Percentiles rank a stretch among this genome's conserved stretches.
Conservation (phyloP, 345 rosid species). For the Adansonia digitata region DNA sequence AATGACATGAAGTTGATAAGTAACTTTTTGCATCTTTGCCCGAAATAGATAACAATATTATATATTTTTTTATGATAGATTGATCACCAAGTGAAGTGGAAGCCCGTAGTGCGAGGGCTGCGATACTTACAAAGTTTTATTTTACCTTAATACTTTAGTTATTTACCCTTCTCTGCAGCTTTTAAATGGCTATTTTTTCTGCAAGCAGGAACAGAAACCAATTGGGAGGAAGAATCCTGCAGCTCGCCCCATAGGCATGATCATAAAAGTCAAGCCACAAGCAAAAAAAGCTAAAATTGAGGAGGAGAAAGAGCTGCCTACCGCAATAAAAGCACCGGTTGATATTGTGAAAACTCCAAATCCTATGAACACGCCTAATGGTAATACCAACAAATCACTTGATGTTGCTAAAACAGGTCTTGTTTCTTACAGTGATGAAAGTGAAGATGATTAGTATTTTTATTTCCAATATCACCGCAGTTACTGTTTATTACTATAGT, state of each 20-base stretch:
- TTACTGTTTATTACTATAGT: background rate
- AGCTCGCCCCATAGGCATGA: constrained; percentile 49
- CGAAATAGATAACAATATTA: background rate
- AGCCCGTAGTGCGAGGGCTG: background rate
- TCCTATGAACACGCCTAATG: constrained; percentile 14
- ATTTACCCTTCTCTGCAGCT: background rate
- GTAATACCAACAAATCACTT: constrained; percentile 17
- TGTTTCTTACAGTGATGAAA: constrained; percentile 88
- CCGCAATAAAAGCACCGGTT: constrained; percentile 13
- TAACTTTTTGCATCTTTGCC: background rate
- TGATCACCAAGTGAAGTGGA: background rate
- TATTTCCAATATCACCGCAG: background rate
- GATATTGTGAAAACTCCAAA: constrained; percentile 30
- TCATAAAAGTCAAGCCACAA: constrained; percentile 72
- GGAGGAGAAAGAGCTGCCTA: constrained; percentile 27
- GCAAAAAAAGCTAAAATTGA: constrained; percentile 67
- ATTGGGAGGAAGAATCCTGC: constrained; percentile 54
- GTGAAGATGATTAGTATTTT: constrained; percentile 46
- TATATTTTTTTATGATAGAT: background rate
- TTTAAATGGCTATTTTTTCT: constrained; percentile 1
- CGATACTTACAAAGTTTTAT: background rate
- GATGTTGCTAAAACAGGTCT: constrained; percentile 39
- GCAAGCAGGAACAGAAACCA: constrained; percentile 45
- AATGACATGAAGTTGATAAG: background rate
- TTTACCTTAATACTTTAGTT: background rate